A percentile compares a stretch with the other conserved stretches of the same genome.
Conservation (phyloP, 257 asterid genomes). For the Plantago major region DNA sequence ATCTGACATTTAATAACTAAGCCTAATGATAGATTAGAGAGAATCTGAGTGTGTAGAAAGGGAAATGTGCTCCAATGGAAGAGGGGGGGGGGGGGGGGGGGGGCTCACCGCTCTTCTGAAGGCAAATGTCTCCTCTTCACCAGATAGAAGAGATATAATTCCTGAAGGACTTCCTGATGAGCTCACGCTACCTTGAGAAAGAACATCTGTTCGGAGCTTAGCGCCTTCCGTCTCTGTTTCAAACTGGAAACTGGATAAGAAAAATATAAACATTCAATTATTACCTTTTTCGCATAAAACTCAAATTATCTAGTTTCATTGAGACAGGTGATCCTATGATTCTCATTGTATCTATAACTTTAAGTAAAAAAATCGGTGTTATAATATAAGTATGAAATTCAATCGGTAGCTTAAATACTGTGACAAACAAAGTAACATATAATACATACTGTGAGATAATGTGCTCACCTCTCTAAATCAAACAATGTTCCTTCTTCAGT, state of each 20-base stretch:
- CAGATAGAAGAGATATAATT: conserved; percentile 71
- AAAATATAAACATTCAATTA: neutral
- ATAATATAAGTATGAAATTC: no score
- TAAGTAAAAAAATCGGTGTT: no score
- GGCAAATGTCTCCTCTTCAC: conserved; percentile 93
- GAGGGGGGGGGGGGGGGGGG: neutral
- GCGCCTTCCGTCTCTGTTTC: conserved; percentile 86
- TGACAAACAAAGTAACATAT: no score
- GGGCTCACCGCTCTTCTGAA: conserved; percentile 91
- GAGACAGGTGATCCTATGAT: neutral
- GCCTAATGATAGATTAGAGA: neutral
- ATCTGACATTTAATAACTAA: neutral
- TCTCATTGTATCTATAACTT: no score
- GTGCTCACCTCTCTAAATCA: conserved; percentile 81
- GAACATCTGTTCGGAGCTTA: conserved; percentile 81
- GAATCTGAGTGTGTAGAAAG: neutral
- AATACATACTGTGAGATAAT: conserved; percentile 1
- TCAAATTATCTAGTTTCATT: no score
- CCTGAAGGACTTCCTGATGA: conserved; percentile 65
- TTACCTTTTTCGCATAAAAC: neutral
- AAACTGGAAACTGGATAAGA: conserved; percentile 71
- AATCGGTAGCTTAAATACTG: no score
- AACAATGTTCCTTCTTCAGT: conserved; percentile 87
- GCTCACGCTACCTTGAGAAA: conserved; percentile 72
- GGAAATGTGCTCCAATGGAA: conserved; percentile 5